Base-by-base conservation (phyloP, 257 asterid genomes). In the Perilla frutescens region DNA sequence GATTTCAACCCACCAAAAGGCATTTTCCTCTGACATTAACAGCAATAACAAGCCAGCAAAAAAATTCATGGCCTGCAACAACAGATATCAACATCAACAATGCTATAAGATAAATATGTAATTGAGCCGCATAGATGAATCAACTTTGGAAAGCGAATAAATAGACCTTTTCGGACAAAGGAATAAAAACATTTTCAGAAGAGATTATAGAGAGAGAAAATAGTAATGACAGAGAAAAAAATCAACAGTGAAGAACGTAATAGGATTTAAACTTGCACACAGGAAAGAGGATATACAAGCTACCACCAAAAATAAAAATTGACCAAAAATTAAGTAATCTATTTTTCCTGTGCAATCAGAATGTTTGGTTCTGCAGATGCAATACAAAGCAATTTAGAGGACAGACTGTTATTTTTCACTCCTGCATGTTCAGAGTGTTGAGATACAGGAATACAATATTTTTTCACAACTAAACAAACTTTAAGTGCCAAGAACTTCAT, bases 11-110 rank as follows among this genome's bases (percentile, higher is more conserved):
- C 70, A 92, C 98, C 98, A 92, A 85, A 92, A 92, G 51, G 98
- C 97, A 82, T 90, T 92, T 85, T 92, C 97, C 85, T 92, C 98
- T 7, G 98, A 90, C 97, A 92, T 92, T 78, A 92, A 76, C 78
- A 92, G 93, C 84, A 92, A 83, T 65, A 92, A 81, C 80, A 92
- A 75, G 73, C 96, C 98, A 12, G 96, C 97, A 68, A 90, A 92
- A 89, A 92, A 92, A 83, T 90, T 92, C 98, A 90, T 92, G 68
- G 98, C 98, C 98, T 92, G 92, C 88, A 84, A 72, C 57, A 78
- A 71, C 44, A 72, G 45, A 70, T 55, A 54, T 56, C 76, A 49
- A 61, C 43, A 77, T 84, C 69, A 81, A 69, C 74, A 63, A 53
- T 7, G 67, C 51, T 32, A 47, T 40, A 70, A 59, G 67, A 71